Base-by-base conservation (phyloP, 2,329 filamentous ascomycete species). In the Metarhizium album region DNA sequence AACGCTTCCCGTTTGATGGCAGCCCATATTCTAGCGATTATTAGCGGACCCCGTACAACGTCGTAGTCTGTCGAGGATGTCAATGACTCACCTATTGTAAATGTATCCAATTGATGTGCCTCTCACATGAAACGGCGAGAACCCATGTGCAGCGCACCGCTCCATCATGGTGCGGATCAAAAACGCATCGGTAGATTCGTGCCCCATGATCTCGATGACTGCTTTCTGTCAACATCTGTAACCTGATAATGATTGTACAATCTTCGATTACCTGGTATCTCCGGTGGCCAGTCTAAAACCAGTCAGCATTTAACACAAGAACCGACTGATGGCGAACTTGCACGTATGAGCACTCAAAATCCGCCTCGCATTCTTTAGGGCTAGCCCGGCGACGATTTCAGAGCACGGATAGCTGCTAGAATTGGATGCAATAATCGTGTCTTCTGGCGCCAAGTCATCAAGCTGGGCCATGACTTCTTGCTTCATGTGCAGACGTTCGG, bases 341-440 rank as follows among this genome's bases (percentile, higher is more conserved):
- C 22, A 43, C 8, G 66, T 72, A 56, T 74, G 72, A 3, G 67
- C 65, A 50, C 71, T 74, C 24, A 73, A 54, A 18, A 74, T 56
- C 2, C 72, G 61, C 0, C 59, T 55, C 6, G 57, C 58, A 13
- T 68, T 58, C 27, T 61, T 64, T 9, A 74, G 45, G 0, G 54
- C 54, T 22, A 74, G 49, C 0, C 61, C 62, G 1, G 68, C 58
- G 0, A 72, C 53, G n/a, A 74, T 71, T 47, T 74, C 70, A 0
- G 61, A 60, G 20, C 69, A 71, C 6, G 66, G 65, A 54, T 71
- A 73, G 47, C 71, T 74, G 52, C 71, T 73, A 1, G 72, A 74
- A 48, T 75, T 75, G 0, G 70, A 72, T 0, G 69, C 71, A 43
- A 75, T 66, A 5, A 74, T 68, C 0, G 66, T 66, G 1, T 66